Conservation (phyloP, 2,329 filamentous ascomycete genomes). For the Aspergillus neoniger region DNA sequence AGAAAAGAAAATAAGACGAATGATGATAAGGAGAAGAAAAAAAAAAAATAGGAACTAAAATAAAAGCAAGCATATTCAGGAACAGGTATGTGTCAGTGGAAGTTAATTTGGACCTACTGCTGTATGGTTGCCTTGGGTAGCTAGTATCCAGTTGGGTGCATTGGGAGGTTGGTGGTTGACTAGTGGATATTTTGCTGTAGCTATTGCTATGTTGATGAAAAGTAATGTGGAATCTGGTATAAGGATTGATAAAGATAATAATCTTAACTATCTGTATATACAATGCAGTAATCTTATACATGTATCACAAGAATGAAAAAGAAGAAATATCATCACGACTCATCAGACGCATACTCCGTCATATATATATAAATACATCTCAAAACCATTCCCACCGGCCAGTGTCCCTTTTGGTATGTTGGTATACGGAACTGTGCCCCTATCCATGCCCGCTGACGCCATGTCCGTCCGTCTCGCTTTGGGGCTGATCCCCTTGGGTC, state of each 20-base stretch:
- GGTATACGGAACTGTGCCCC: slow-evolving; percentile 8
- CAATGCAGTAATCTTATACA: background rate
- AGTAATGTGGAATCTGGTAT: too few species aligned
- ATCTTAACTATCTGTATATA: background rate
- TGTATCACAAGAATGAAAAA: background rate
- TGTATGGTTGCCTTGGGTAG: too few species aligned
- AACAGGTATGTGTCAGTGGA: background rate
- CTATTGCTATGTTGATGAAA: too few species aligned
- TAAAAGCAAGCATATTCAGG: background rate
- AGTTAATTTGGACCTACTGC: background rate
- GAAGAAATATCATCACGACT: slow-evolving; percentile 3
- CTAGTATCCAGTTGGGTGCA: too few species aligned
- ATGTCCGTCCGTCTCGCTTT: background rate
- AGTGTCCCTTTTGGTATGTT: background rate
- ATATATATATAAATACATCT: slow-evolving; percentile 9
- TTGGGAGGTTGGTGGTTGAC: too few species aligned
- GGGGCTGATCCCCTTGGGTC: background rate
- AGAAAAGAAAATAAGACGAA: background rate
- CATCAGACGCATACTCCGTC: slow-evolving; percentile 6
- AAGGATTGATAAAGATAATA: too few species aligned
- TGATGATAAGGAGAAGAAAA: background rate
- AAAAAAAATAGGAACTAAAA: background rate
- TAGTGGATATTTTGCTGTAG: too few species aligned
- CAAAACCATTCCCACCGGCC: background rate
- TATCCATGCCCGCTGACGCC: slow-evolving; percentile 4